phyloP scores from a whole-genome alignment of 106 monocot genomes.

The Dendrobium huoshanense region DNA sequence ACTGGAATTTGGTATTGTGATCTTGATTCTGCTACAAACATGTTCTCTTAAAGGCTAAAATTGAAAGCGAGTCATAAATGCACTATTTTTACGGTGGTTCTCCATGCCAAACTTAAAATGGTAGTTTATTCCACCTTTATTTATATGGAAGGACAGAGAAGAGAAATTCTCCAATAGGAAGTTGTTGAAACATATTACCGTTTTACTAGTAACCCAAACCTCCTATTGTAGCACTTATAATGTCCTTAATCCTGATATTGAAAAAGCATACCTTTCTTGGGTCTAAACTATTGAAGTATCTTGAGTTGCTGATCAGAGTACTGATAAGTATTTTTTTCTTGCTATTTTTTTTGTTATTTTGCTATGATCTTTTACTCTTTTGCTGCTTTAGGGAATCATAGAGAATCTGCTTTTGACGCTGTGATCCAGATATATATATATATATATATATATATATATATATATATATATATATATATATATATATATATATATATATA shows the following conservation, averaged over 20 bases:
- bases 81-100: not conserved
- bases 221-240: slow-evolving; percentile 1
- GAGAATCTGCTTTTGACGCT: not conserved
- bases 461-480: too few relatives aligned
- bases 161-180: not conserved
- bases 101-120: not conserved
- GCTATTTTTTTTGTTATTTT: not conserved
- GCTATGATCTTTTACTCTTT: not conserved
- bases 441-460: too few relatives aligned
- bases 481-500: too few relatives aligned
- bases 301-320: not conserved
- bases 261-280: not conserved
- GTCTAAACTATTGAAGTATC: not conserved
- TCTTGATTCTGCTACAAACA: not conserved
- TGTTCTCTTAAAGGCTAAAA: not conserved
- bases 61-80: not conserved
- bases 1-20: not conserved
- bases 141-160: not conserved
- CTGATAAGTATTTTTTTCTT: not conserved
- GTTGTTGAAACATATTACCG: not conserved
- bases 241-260: not conserved
- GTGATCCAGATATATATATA: not conserved
- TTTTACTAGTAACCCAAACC: not conserved
- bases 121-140: not conserved
- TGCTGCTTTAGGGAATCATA: not conserved